Evolutionary conservation across 2,329 filamentous ascomycete species (phyloP).

Genomic region (Acephala macrosclerotiorum): DNA sequence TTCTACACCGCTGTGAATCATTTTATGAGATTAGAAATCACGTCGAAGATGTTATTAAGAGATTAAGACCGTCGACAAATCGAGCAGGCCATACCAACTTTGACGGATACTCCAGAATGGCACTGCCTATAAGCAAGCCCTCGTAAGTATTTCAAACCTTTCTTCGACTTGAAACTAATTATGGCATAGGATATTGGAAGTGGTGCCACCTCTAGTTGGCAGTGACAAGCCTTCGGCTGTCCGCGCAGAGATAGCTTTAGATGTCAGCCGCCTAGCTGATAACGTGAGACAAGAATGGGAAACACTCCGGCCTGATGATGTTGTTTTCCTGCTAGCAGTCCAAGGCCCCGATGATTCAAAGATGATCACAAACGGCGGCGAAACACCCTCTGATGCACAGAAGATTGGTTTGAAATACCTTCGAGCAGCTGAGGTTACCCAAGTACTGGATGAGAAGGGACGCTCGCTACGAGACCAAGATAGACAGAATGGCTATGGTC

Average conservation of each 20-base stretch:
- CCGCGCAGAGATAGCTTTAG: conserved; percentile 83
- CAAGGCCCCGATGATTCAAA: conserved; percentile 63
- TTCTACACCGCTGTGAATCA: conserved; percentile 87
- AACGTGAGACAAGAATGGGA: conserved; percentile 89
- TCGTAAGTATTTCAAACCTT: conserved; percentile 50
- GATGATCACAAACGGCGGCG: conserved; percentile 61
- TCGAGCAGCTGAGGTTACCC: conserved; percentile 84
- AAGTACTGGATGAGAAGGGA: conserved; percentile 86
- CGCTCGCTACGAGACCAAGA: conserved; percentile 71
- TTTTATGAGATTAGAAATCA: conserved; percentile 95
- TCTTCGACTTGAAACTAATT: neutral
- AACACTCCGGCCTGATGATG: conserved; percentile 82
- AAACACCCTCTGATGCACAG: conserved; percentile 58
- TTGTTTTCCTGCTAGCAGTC: conserved; percentile 85
- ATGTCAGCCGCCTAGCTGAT: conserved; percentile 81
- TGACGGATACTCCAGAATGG: conserved; percentile 89
- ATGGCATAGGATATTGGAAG: conserved; percentile 74
- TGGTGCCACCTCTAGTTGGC: conserved; percentile 83
- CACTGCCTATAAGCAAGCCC: conserved; percentile 83
- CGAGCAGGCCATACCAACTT: conserved; percentile 75
- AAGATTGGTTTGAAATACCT: conserved; percentile 74
- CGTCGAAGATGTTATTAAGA: conserved; percentile 81
- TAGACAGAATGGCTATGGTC: conserved; percentile 68
- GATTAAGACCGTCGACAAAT: conserved; percentile 74
- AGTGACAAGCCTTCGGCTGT: conserved; percentile 84